These are phyloP conservation scores for Arabidopsis thaliana DNA, from an alignment of 345 rosid species.

Conservation along the genomic window TAIR10.1 NC_003074.8:10219001-10219500, in stretches of 20 bases:
- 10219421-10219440: slow-evolving; percentile 49
- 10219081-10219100: slow-evolving; percentile 73
- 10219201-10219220: slow-evolving; percentile 66
- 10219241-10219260: slow-evolving; percentile 51
- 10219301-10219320: slow-evolving; percentile 48
- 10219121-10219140: slow-evolving; percentile 55
- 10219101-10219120: slow-evolving; percentile 64
- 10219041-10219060: slow-evolving; percentile 82
- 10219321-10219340: slow-evolving; percentile 43
- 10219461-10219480: slow-evolving; percentile 55
- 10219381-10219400: slow-evolving; percentile 56
- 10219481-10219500: slow-evolving; percentile 62
- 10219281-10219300: slow-evolving; percentile 52
- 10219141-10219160: slow-evolving; percentile 59
- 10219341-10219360: slow-evolving; percentile 28
- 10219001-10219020: slow-evolving; percentile 70
- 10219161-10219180: slow-evolving; percentile 72
- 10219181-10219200: slow-evolving; percentile 76
- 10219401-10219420: slow-evolving; percentile 43
- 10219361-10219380: slow-evolving; percentile 46
- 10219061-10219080: slow-evolving; percentile 90
- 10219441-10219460: slow-evolving; percentile 53
- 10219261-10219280: slow-evolving; percentile 45
- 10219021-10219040: slow-evolving; percentile 75
- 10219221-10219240: slow-evolving; percentile 56